Conservation (phyloP, 331 rosid genomes). For the Acacia pycnantha region DNA sequence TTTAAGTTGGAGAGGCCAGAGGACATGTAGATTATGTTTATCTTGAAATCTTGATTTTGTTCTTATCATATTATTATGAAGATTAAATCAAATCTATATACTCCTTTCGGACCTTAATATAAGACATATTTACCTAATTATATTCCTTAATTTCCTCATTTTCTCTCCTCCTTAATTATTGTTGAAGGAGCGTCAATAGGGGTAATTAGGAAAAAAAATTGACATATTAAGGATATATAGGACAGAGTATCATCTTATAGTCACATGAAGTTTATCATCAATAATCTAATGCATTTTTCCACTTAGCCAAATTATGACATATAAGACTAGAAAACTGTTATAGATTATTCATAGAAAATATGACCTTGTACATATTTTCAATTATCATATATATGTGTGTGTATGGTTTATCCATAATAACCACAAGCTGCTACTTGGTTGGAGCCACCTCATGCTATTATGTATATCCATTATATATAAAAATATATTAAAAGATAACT, state of each 20-base stretch:
- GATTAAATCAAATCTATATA: background rate
- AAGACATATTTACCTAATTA: too few species aligned
- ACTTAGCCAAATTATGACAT: background rate
- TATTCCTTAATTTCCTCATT: too few species aligned
- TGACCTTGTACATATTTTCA: too few species aligned
- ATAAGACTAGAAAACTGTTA: background rate
- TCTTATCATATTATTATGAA: background rate
- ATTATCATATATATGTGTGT: background rate
- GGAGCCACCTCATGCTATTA: background rate
- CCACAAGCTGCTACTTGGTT: background rate
- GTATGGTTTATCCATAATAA: background rate
- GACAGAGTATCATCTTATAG: too few species aligned
- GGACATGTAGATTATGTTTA: background rate
- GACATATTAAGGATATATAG: too few species aligned
- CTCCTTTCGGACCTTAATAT: too few species aligned
- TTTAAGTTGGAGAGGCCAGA: background rate
- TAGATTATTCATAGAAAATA: background rate
- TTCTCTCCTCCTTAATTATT: too few species aligned
- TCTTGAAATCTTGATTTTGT: background rate
- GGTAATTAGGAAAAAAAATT: too few species aligned
- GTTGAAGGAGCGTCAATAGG: too few species aligned
- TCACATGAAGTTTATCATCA: background rate
- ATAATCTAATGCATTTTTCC: background rate
- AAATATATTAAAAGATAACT: too few species aligned
- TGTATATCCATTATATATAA: too few species aligned